phyloP scores from a whole-genome alignment of 2,329 filamentous ascomycete species.

The Colletotrichum cereale region DNA sequence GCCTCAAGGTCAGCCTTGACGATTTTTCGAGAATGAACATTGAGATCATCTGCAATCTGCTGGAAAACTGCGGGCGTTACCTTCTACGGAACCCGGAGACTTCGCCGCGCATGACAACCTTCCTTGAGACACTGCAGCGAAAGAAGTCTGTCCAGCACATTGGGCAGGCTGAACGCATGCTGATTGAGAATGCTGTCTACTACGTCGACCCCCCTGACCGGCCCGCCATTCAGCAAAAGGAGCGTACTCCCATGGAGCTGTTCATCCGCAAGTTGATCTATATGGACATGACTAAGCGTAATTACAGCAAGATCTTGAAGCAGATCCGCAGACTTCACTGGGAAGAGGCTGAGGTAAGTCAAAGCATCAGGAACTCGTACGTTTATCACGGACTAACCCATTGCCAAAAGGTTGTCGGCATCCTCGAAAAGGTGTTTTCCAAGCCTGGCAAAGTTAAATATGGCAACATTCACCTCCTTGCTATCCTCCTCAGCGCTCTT shows the following conservation, averaged over 20 bases:
- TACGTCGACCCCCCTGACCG: slow-evolving; percentile 96
- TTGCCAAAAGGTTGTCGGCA: slow-evolving; percentile 69
- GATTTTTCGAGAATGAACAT: slow-evolving; percentile 99
- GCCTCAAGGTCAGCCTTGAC: slow-evolving; percentile 95
- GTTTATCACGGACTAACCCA: neutral
- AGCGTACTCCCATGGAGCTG: slow-evolving; percentile 91
- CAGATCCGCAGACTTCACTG: slow-evolving; percentile 96
- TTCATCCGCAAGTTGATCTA: slow-evolving; percentile 96
- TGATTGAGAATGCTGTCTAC: slow-evolving; percentile 98
- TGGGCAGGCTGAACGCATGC: slow-evolving; percentile 95
- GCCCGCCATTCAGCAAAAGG: slow-evolving; percentile 95
- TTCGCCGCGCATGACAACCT: slow-evolving; percentile 90
- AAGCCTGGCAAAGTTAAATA: slow-evolving; percentile 98
- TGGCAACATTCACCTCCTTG: slow-evolving; percentile 93
- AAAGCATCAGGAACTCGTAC: neutral
- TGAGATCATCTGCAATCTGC: slow-evolving; percentile 94
- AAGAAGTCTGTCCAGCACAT: slow-evolving; percentile 98
- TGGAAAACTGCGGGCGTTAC: slow-evolving; percentile 97
- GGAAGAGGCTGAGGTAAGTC: slow-evolving; percentile 87
- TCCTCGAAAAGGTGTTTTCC: slow-evolving; percentile 91
- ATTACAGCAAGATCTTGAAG: slow-evolving; percentile 92
- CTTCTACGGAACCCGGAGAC: slow-evolving; percentile 93
- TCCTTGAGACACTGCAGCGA: slow-evolving; percentile 92
- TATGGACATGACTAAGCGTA: slow-evolving; percentile 92
- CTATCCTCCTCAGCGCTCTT: slow-evolving; percentile 87